Evolutionary conservation across 2,329 filamentous ascomycete genomes (phyloP), one percentile per base, ranked within the genome.

Genomic region (Colletotrichum sp.): DNA sequence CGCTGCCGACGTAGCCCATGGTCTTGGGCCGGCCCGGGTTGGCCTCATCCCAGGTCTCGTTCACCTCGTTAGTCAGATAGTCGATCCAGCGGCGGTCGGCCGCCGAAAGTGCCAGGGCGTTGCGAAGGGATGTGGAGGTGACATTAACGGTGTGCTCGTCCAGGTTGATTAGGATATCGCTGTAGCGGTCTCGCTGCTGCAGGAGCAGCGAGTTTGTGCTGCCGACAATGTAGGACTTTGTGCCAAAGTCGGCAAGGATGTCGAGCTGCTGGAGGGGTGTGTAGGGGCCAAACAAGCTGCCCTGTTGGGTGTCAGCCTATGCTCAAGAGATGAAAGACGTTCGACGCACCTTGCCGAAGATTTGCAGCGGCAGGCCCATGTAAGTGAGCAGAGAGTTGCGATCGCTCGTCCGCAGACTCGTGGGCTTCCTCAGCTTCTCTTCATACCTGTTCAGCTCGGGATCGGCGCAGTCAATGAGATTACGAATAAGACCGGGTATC

Each of bases 51-150:
- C 97, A 99, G 0, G 97, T 98, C 78, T 99, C 96, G 81, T 97
- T 95, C 26, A 99, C 95, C 52, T 96, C 95, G 80, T 98, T 95
- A 0, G 96, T 98, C 70, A 99, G 90, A 80, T 96, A 96, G 85
- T 99, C 97, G 79, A 99, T 98, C 96, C 97, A 99, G 73, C 97
- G 91, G 75, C 97, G 92, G 82, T 99, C 97, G 1, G 97, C 94
- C 12, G 93, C 93, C 0, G 97, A 97, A 4, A 99, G 91, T 1
- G 91, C 86, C 7, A 99, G 88, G 1, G 96, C 96, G 49, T 89
- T 87, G 65, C 94, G 93, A 16, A 99, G 89, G 7, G 95, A 95
- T 3, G 94, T 87, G 0, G 96, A 98, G 1, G 94, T 94, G 78
- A 98, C 95, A 80, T 92, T 96, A 80, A 99, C 93, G 4, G 92